These are phyloP conservation scores for Neopestalotiopsis sp. DNA, from an alignment of 2,329 filamentous ascomycete species.

Conservation along the genomic window DNA sequence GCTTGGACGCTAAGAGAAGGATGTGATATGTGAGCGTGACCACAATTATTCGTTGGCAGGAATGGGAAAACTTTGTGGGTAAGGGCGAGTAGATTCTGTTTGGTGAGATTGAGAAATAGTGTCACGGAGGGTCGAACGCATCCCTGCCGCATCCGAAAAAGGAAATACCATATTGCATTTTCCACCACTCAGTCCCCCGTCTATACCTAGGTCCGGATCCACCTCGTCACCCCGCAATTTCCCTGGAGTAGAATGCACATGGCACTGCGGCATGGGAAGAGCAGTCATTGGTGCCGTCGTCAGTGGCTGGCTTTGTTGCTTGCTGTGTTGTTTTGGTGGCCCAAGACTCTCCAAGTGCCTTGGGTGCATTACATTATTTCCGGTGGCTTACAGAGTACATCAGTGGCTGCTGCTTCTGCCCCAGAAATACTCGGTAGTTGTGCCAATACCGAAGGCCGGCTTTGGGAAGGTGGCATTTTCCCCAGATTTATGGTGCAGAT, in stretches of 20 bases:
- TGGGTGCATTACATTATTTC: neutral
- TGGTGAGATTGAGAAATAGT: neutral
- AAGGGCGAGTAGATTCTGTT: neutral
- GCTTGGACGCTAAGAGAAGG: neutral
- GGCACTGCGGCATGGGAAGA: neutral
- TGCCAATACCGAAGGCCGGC: neutral
- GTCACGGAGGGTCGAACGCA: slow-evolving; percentile 4
- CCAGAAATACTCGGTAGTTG: neutral
- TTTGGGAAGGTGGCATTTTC: neutral
- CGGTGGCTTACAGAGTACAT: neutral
- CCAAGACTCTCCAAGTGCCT: no score
- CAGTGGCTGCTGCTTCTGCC: neutral
- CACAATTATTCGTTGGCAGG: slow-evolving; percentile 1
- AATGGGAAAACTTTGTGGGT: slow-evolving; percentile 1
- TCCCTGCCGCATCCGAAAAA: slow-evolving; percentile 8
- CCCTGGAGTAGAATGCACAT: slow-evolving; percentile 10
- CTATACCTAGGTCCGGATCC: neutral
- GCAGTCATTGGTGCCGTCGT: neutral
- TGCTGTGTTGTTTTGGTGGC: neutral
- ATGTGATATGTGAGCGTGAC: neutral
- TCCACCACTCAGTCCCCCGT: slow-evolving; percentile 14
- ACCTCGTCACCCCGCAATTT: slow-evolving; percentile 16
- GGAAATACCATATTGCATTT: slow-evolving; percentile 13
- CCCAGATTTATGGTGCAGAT: neutral
- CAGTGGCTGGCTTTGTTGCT: neutral